phyloP scores from a whole-genome alignment of 106 monocot genomes.

The Dioscorea dumetorum region DNA sequence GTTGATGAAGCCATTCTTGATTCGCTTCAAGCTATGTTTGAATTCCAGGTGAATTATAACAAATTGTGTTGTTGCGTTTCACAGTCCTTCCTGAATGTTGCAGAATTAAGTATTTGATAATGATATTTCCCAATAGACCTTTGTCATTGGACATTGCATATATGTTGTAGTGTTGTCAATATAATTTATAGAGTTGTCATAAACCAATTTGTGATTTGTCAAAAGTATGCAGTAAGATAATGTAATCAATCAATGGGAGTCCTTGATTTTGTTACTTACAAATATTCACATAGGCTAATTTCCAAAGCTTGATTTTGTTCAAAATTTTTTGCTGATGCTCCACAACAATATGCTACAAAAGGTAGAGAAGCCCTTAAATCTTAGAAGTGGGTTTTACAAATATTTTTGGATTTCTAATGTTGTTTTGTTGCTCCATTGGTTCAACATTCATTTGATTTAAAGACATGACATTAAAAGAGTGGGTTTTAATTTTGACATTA shows the following conservation, averaged over 20 bases:
- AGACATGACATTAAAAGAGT: too few relatives aligned
- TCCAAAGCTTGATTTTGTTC: slow-evolving; percentile 74
- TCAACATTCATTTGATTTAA: too few relatives aligned
- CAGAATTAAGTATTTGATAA: not conserved
- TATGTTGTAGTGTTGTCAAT: not conserved
- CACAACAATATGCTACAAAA: too few relatives aligned
- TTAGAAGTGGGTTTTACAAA: too few relatives aligned
- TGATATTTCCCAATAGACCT: too few relatives aligned
- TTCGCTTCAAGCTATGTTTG: slow-evolving; percentile 90
- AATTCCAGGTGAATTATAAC: slow-evolving; percentile 59
- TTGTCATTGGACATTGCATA: not conserved
- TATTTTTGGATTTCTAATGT: too few relatives aligned
- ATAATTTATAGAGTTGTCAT: too few relatives aligned
- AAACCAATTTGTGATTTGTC: slow-evolving; percentile 7
- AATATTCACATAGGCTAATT: slow-evolving; percentile 91
- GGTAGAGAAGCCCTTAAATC: too few relatives aligned
- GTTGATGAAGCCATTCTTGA: slow-evolving; percentile 69
- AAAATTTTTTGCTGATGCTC: too few relatives aligned
- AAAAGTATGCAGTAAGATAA: slow-evolving; percentile 75
- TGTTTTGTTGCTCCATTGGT: too few relatives aligned
- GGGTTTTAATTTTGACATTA: too few relatives aligned
- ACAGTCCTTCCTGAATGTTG: not conserved
- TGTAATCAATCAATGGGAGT: slow-evolving; percentile 94
- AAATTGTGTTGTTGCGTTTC: not conserved
- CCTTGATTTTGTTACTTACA: slow-evolving; percentile 83